phyloP scores from a whole-genome alignment of 2,329 filamentous ascomycete species.

The Talaromyces sp. region DNA sequence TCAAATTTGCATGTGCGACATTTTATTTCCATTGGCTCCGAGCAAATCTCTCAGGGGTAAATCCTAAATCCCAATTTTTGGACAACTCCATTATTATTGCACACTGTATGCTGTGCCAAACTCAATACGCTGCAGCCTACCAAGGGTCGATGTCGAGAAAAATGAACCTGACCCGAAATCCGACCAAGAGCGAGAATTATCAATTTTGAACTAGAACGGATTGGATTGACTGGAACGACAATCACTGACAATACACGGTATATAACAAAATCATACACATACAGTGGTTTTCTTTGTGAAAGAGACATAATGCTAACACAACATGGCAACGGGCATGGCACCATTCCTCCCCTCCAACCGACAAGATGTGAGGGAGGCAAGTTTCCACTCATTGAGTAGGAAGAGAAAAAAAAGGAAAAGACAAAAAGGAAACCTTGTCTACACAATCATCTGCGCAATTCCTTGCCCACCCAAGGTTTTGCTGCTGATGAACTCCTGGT shows the following conservation, averaged over 20 bases:
- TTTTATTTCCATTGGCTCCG: neutral
- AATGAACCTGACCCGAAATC: neutral
- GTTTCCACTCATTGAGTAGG: neutral
- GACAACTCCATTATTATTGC: neutral
- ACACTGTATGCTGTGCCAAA: neutral
- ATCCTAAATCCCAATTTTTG: neutral
- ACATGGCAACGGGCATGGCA: neutral
- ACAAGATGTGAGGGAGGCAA: neutral
- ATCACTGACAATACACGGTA: neutral
- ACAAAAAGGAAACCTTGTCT: neutral
- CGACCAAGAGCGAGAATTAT: neutral
- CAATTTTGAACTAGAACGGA: neutral
- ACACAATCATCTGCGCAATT: slow-evolving; percentile 97
- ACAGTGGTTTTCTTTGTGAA: neutral
- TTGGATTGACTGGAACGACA: neutral
- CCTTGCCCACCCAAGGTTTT: slow-evolving; percentile 94
- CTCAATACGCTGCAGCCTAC: neutral
- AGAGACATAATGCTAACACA: neutral
- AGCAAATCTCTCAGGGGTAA: neutral
- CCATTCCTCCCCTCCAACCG: neutral
- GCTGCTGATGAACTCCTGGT: slow-evolving; percentile 55
- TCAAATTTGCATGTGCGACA: neutral
- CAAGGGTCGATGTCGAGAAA: neutral
- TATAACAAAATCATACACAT: neutral
- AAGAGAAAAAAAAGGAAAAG: neutral